Evolutionary conservation across 1,139 yeast species (phyloP).

Genomic region (Zygotorulaspora mrakii): DNA sequence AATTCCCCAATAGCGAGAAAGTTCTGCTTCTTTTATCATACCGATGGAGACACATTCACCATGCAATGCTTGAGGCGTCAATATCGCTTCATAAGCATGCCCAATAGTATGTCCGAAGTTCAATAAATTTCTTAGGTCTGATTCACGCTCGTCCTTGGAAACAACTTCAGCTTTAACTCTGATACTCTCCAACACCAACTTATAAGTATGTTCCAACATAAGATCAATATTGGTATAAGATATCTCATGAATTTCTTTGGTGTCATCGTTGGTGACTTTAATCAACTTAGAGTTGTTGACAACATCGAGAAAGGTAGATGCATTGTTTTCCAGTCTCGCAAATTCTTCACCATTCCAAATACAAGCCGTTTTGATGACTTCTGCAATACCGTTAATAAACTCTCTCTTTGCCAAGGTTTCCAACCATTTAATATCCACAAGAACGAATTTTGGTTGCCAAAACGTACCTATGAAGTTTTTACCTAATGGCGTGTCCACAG

Average conservation of each 20-base stretch:
- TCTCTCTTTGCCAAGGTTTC: conserved; percentile 89
- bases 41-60: conserved; percentile 98
- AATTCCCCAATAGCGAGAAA: conserved; percentile 83
- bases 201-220: conserved; percentile 69
- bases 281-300: conserved; percentile 46
- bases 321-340: conserved; percentile 72
- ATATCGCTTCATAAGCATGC: conserved; percentile 94
- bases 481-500: conserved; percentile 96
- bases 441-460: conserved; percentile 90
- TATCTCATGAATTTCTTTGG: conserved; percentile 32
- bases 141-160: conserved; percentile 90
- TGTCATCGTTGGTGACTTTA: conserved; percentile 41
- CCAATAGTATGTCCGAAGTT: conserved; percentile 98
- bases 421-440: conserved; percentile 84
- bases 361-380: conserved; percentile 96
- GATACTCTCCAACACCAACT: conserved; percentile 81
- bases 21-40: conserved; percentile 90
- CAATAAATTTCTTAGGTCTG: conserved; percentile 84
- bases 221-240: conserved; percentile 54
- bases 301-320: conserved; percentile 56
- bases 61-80: conserved; percentile 93
- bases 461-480: conserved; percentile 96
- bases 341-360: conserved; percentile 94
- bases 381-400: conserved; percentile 97
- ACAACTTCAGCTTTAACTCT: conserved; percentile 93